Percentiles rank a stretch among this genome's conserved stretches.
Evolutionary conservation across 306 rosid species (phyloP).

Genomic region (Trifolium subterraneum): DNA sequence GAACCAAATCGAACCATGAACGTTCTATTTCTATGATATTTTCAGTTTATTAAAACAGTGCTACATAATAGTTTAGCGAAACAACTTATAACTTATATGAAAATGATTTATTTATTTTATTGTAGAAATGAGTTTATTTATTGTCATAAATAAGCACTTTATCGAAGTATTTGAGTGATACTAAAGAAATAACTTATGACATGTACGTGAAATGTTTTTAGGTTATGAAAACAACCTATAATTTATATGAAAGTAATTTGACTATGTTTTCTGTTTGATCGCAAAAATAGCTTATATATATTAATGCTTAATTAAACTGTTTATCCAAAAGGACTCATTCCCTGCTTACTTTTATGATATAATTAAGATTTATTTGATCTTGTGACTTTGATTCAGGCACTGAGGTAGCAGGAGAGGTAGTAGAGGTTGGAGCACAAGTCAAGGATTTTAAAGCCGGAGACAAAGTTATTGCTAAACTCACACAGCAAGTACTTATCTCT

Average conservation of each 20-base stretch:
- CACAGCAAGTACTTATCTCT: constrained; percentile 46
- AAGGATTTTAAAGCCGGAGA: constrained; percentile 67
- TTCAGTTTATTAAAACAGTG: not conserved
- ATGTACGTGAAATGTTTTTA: not conserved
- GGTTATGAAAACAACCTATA: not conserved
- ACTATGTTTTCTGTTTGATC: not conserved
- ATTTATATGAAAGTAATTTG: not conserved
- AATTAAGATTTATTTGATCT: not conserved
- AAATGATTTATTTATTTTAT: not conserved
- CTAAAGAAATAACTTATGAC: not conserved
- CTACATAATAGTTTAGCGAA: not conserved
- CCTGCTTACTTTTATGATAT: not conserved
- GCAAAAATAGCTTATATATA: not conserved
- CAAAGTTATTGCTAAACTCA: constrained; percentile 62
- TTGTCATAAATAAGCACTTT: not conserved
- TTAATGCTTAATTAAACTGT: not conserved
- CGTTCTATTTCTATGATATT: not conserved
- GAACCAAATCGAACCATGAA: not conserved
- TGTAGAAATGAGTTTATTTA: not conserved
- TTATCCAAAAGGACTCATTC: not conserved
- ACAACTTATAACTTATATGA: not conserved
- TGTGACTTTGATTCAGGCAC: constrained; percentile 44
- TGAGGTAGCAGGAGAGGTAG: constrained; percentile 72
- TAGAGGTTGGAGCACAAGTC: constrained; percentile 59
- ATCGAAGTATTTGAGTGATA: not conserved